Evolutionary conservation across 192 early-diverging fungal genomes (phyloP).

Genomic region (Backusella parvicylindrica): DNA sequence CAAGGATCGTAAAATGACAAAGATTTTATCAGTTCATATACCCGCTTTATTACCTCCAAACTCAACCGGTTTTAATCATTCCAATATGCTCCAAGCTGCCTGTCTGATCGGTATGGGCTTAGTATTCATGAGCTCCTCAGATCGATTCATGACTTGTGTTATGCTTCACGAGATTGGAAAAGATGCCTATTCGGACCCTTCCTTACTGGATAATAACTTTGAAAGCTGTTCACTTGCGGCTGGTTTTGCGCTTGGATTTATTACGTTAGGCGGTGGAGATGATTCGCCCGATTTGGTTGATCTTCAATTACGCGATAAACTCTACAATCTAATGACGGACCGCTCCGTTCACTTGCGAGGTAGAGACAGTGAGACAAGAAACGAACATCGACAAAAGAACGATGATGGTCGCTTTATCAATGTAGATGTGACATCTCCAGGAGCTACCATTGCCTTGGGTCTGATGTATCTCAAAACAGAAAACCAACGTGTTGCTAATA

Average conservation of each 20-base stretch:
- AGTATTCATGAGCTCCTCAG: constrained; percentile 62
- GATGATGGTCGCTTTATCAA: constrained; percentile 25
- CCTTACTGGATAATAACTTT: constrained; percentile 27
- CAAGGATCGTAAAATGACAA: constrained; percentile 57
- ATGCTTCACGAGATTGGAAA: constrained; percentile 68
- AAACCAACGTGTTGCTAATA: constrained; percentile 59
- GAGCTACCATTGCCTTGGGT: constrained; percentile 79
- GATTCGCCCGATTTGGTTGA: constrained; percentile 49
- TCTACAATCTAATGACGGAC: constrained; percentile 45
- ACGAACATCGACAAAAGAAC: neutral
- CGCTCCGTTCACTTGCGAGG: neutral
- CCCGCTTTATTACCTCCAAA: constrained; percentile 62
- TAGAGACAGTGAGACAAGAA: neutral
- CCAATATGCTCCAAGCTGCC: constrained; percentile 61
- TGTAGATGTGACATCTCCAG: constrained; percentile 51
- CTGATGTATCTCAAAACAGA: constrained; percentile 83
- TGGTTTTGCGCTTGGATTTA: constrained; percentile 83
- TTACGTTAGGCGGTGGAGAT: constrained; percentile 66
- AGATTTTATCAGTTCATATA: constrained; percentile 74
- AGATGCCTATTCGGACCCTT: constrained; percentile 16
- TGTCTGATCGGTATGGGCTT: constrained; percentile 78
- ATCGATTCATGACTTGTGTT: constrained; percentile 68
- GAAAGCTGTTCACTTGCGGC: constrained; percentile 74
- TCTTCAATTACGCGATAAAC: constrained; percentile 51
- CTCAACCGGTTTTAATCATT: constrained; percentile 58